Evolutionary conservation across 2,329 filamentous ascomycete species (phyloP).

Genomic region (Penicillium capsulatum): DNA sequence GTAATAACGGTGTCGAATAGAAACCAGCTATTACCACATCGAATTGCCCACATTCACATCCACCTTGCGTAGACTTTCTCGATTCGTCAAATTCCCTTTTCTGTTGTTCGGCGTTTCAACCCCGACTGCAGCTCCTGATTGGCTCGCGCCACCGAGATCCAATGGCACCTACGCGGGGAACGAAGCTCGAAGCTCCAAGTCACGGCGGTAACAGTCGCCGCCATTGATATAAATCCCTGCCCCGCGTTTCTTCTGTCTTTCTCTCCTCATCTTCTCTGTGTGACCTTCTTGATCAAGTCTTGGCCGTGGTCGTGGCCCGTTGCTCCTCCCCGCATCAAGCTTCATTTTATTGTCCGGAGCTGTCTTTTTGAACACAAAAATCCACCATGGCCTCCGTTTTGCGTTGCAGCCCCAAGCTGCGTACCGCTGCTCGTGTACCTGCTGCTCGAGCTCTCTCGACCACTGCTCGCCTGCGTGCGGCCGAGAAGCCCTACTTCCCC

Average conservation of each 20-base stretch:
- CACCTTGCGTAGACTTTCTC: slow-evolving; percentile 22
- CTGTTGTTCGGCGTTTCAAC: slow-evolving; percentile 19
- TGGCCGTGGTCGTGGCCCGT: neutral
- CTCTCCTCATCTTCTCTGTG: neutral
- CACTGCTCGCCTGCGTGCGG: slow-evolving; percentile 32
- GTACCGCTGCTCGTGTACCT: slow-evolving; percentile 32
- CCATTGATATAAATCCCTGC: slow-evolving; percentile 19
- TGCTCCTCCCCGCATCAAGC: slow-evolving; percentile 9
- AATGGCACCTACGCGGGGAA: slow-evolving; percentile 23
- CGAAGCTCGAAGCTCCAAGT: slow-evolving; percentile 18
- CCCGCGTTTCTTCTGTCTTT: slow-evolving; percentile 9
- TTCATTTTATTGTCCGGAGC: slow-evolving; percentile 1
- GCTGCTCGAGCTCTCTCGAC: slow-evolving; percentile 35
- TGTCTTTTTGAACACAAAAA: neutral
- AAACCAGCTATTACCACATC: slow-evolving; percentile 6
- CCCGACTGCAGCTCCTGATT: slow-evolving; percentile 14
- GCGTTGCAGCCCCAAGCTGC: slow-evolving; percentile 35
- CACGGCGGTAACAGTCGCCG: slow-evolving; percentile 15
- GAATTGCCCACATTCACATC: neutral
- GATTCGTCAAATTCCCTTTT: slow-evolving; percentile 16
- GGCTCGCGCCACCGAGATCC: slow-evolving; percentile 22
- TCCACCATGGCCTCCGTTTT: slow-evolving; percentile 36
- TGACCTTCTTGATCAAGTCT: neutral
- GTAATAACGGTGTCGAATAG: neutral
- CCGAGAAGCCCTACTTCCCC: slow-evolving; percentile 52